Evolutionary conservation across 768 basidiomycete species (phyloP), one percentile per base, ranked within the genome.

Genomic region (Leccinum aurantiacum): DNA sequence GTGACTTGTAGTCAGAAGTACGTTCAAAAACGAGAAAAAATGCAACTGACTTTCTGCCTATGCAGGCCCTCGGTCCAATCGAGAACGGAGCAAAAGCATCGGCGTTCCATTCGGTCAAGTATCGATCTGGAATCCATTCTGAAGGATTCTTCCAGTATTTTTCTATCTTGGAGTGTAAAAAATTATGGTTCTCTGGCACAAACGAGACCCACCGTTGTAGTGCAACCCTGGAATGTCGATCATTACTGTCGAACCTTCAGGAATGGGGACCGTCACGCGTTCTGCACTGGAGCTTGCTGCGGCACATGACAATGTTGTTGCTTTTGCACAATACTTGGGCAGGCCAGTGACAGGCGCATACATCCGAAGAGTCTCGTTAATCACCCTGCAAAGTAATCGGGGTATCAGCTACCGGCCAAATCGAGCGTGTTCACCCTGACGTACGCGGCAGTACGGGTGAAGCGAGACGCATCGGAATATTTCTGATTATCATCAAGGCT

Each of bases 121-220:
- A 56, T n/a, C 46, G 46, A 48, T 48, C 56, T 4, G 33, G 56
- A n/a, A 29, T 49, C 56, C 56, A 57, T 46, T 46, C 44, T 13
- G 19, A 22, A 46, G 44, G 44, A 11, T 46, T 19, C 44, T 13
- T 46, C 44, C 44, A 46, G 11, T 46, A 22, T 13, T 46, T 19
- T 19, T 46, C 44, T 46, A n/a, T 38, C 37, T 38, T 38, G 37
- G 0, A 15, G 37, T 38, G 15, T 38, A 38, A 38, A 3, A 17
- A 38, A 8, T 38, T 7, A 15, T 38, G 37, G 1, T 15, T 38
- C 37, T 38, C 6, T 38, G 37, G 37, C 37, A 17, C 44, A 11
- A 46, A 19, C 44, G 17, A 46, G n/a, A 46, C 19, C 11, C 11
- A 19, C 44, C 44, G 4, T 13, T 46, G 19, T 46, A 46, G 44